These are phyloP conservation scores for Solanum sejunctum DNA, from an alignment of 257 asterid species.

Conservation along the genomic window DNA sequence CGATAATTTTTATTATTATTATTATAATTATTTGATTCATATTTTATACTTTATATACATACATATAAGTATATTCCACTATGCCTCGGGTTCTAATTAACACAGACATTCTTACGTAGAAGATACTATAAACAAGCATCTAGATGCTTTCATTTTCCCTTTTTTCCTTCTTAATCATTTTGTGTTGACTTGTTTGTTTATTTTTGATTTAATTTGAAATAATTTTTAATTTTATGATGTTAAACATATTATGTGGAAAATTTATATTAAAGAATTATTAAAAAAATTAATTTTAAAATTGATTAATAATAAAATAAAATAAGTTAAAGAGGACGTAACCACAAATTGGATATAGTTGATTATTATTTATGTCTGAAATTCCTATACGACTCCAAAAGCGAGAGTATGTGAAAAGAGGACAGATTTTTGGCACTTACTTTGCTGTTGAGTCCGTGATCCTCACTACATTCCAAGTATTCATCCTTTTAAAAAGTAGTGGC, in stretches of 20 bases:
- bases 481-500: background rate
- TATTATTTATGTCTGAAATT: background rate
- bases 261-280: background rate
- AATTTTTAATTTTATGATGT: no score
- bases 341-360: background rate
- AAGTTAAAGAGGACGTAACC: no score
- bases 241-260: no score
- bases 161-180: background rate
- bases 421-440: background rate
- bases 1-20: accelerated
- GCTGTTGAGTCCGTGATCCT: background rate
- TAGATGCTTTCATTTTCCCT: background rate
- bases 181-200: background rate
- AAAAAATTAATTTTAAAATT: background rate
- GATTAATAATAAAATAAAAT: accelerated
- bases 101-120: background rate
- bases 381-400: background rate
- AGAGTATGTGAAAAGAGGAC: background rate
- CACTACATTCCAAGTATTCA: background rate
- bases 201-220: no score
- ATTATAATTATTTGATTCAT: accelerated
- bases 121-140: background rate
- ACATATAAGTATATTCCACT: background rate
- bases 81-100: background rate
- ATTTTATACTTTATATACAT: background rate